A percentile compares a stretch with the other conserved stretches of the same genome.
phyloP scores from a whole-genome alignment of 78 protist species.

The Dictyostelium purpureum region DNA sequence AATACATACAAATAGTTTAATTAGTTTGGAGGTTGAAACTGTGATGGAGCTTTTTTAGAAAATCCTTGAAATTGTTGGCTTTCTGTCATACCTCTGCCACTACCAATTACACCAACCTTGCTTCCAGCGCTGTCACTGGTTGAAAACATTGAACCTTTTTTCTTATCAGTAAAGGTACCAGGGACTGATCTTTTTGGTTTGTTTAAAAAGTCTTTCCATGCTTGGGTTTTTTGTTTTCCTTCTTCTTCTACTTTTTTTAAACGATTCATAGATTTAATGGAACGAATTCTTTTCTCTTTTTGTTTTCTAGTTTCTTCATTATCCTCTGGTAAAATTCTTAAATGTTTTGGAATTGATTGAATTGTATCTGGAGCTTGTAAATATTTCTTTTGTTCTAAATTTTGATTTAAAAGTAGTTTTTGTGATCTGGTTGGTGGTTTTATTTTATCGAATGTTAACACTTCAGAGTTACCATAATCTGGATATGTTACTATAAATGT shows the following conservation, averaged over 20 bases:
- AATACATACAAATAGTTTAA: no score
- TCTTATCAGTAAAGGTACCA: conserved; percentile 54
- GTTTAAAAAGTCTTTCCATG: conserved; percentile 42
- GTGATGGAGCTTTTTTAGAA: conserved; percentile 7
- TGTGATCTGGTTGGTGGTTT: conserved; percentile 41
- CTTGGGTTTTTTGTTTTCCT: conserved; percentile 46
- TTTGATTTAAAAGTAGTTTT: not conserved
- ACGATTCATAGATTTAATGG: conserved; percentile 47
- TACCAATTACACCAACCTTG: conserved; percentile 65
- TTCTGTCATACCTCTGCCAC: conserved; percentile 76
- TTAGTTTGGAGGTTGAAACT: not conserved
- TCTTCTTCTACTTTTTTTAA: conserved; percentile 46
- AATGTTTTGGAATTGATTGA: conserved; percentile 29
- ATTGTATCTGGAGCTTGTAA: conserved; percentile 31
- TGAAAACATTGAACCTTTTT: conserved; percentile 61
- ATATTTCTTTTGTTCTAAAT: conserved; percentile 19
- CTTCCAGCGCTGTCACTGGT: conserved; percentile 37
- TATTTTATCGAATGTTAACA: conserved; percentile 16
- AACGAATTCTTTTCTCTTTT: conserved; percentile 41
- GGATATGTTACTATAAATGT: conserved; percentile 39
- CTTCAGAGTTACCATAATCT: conserved; percentile 55
- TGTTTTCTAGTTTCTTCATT: conserved; percentile 40
- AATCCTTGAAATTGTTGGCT: not conserved
- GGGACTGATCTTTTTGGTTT: conserved; percentile 38
- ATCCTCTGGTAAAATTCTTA: conserved; percentile 45